Evolutionary conservation across 495 filamentous ascomycete species (phyloP), one percentile per base, ranked within the genome.

Genomic region (Aspergillus steynii): DNA sequence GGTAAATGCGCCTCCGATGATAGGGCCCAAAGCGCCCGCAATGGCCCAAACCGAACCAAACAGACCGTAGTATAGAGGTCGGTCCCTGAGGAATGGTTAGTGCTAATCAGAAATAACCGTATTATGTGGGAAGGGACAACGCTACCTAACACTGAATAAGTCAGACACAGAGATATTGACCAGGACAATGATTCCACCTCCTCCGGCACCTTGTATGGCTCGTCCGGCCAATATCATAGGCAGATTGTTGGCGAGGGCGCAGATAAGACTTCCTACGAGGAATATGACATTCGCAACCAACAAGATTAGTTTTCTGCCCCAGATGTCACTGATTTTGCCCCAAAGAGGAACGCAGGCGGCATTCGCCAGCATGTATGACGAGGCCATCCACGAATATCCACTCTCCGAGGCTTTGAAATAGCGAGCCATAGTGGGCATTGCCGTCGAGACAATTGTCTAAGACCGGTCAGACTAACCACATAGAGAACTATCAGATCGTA

Each of bases 291-390:
- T 90, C 42, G 91, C 90, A 1, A 87, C 56, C 9, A 97, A 75
- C 51, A 96, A 77, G 54, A 95, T 88, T 2, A 83, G 85, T 68
- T 96, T 97, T 28, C 92, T 84, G 1, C 92, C 92, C 82, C 86
- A 96, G 59, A 96, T 94, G 67, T 96, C 92, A 64, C 84, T 88
- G 45, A 93, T 73, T 69, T 92, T 92, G n/a, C 89, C 91, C 90
- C 91, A 93, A 56, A 86, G 77, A 0, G 90, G 90, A 27, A 86
- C 86, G 29, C 84, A 83, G 3, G 90, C 85, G 2, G 87, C 80
- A 69, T 85, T 87, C 20, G 86, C 87, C 7, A 95, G 82, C 25
- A 89, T 77, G 66, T 88, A 91, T 9, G 86, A 85, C 25, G 84
- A 86, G 1, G 87, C 88, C 66, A 93, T 90, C 90, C 90, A 93